A percentile compares a stretch with the other conserved stretches of the same genome.
phyloP scores from a whole-genome alignment of 208 protist genomes.

The Leishmania amazonensis region DNA sequence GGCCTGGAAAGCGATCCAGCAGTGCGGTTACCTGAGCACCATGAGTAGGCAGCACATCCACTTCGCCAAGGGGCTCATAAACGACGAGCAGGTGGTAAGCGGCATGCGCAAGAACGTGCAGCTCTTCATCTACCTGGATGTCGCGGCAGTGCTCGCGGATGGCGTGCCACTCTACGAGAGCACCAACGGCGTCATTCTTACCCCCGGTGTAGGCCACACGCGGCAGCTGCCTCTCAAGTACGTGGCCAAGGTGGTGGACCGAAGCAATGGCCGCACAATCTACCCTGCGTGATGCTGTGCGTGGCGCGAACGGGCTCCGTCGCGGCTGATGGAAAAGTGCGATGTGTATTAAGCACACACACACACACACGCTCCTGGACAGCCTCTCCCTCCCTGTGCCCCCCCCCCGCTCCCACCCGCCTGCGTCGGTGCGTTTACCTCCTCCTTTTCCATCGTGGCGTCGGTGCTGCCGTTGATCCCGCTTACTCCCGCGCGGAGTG shows the following conservation, averaged over 20 bases:
- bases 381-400: not conserved
- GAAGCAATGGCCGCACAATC: constrained; percentile 35
- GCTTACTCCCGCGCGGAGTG: not conserved
- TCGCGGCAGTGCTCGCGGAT: constrained; percentile 56
- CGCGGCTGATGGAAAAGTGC: not conserved
- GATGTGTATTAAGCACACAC: not conserved
- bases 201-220: constrained; percentile 67
- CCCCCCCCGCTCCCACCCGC: not conserved
- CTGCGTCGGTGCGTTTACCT: not conserved
- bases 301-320: not conserved
- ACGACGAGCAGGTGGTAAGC: constrained; percentile 70
- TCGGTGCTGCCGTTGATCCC: not conserved
- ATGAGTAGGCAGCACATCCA: constrained; percentile 92
- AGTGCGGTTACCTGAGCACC: constrained; percentile 76
- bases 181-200: constrained; percentile 88
- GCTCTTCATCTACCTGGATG: constrained; percentile 82
- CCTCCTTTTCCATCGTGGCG: not conserved
- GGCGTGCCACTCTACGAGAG: constrained; percentile 74
- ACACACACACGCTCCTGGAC: not conserved
- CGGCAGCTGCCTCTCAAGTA: constrained; percentile 70
- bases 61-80: constrained; percentile 76
- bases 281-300: constrained; percentile 8
- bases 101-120: constrained; percentile 78
- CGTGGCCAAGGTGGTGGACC: constrained; percentile 64
- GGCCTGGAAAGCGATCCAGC: constrained; percentile 56